Evolutionary conservation across 345 rosid species (phyloP), one percentile per base, ranked within the genome.

Genomic region (Lumnitzera racemosa): DNA sequence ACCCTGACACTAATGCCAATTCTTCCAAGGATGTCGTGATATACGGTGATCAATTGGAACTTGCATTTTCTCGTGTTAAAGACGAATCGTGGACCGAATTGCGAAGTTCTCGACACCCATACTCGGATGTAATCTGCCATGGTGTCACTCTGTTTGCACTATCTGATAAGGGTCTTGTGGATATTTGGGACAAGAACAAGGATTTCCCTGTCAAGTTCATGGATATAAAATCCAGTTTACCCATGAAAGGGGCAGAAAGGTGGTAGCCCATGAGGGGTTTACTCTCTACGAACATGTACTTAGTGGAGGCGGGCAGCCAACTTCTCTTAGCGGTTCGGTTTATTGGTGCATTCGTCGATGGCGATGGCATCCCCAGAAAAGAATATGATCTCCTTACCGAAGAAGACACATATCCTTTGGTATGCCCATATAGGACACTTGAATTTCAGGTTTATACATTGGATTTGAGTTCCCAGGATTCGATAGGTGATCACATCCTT

Each of bases 261-360:
- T 29, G 12, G 11, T 36, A 5, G 12, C 12, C 52, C 15, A 25
- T 59, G 16, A 47, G 46, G 16, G 50, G 24, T 2, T 11, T 59
- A 6, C 24, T 16, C 16, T 59, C 24, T n/a, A 59, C n/a, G 1
- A 47, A 13, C 53, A 2, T 15, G 5, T 62, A 70, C 56, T 53
- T 70, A 62, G 69, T 61, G n/a, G 74, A 70, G 16, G 59, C 60
- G 2, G 7, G 8, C 2, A 61, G 68, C 2, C 57, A 70, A 23
- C 5, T 62, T n/a, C 52, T 70, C 60, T 56, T 74, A 0, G 31
- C 61, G 0, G 58, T 66, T 50, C 51, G 78, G 55, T 51, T 25
- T 13, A 12, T 66, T 0, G 74, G 66, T 13, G 54, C 66, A 25
- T 13, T 49, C 24, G 69, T 74, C 15, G 59, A 66, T 52, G 53